These are phyloP conservation scores for Pleoardoris graminearum DNA, from an alignment of 2,329 filamentous ascomycete genomes.

Conservation along the genomic window DNA sequence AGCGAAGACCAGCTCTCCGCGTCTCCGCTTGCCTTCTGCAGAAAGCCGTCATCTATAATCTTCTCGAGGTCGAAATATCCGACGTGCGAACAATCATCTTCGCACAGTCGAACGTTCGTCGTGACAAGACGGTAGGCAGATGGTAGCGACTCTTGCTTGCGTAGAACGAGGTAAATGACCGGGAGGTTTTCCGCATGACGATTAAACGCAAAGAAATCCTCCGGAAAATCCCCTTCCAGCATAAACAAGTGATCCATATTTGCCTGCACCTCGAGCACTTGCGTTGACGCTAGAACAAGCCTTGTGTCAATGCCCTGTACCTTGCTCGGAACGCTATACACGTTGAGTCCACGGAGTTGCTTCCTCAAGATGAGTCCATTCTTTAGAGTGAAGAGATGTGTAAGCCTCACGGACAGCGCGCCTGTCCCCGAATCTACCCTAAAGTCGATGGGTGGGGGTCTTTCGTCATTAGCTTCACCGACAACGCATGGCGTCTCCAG, in stretches of 20 bases:
- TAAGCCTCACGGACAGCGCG: not conserved
- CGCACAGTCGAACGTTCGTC: not conserved
- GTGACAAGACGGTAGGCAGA: not conserved
- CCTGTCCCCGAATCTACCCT: constrained; percentile 3
- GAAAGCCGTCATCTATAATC: no score
- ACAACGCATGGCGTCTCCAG: no score
- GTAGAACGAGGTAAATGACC: not conserved
- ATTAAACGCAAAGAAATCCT: not conserved
- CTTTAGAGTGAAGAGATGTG: constrained; percentile 2
- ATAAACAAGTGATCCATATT: not conserved
- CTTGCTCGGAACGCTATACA: not conserved
- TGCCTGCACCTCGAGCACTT: not conserved
- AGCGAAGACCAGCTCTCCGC: not conserved
- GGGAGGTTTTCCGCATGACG: not conserved
- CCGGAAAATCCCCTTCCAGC: not conserved
- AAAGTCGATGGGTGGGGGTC: not conserved
- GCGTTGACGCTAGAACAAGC: not conserved
- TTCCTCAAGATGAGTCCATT: not conserved
- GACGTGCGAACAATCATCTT: not conserved
- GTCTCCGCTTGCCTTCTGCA: not conserved
- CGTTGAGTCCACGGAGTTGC: not conserved
- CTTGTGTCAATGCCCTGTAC: not conserved
- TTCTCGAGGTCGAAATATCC: no score
- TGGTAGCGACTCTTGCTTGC: not conserved
- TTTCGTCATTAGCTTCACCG: not conserved